phyloP scores from a whole-genome alignment of 1,139 yeast species.

The Lodderomyces jiufengensis region DNA sequence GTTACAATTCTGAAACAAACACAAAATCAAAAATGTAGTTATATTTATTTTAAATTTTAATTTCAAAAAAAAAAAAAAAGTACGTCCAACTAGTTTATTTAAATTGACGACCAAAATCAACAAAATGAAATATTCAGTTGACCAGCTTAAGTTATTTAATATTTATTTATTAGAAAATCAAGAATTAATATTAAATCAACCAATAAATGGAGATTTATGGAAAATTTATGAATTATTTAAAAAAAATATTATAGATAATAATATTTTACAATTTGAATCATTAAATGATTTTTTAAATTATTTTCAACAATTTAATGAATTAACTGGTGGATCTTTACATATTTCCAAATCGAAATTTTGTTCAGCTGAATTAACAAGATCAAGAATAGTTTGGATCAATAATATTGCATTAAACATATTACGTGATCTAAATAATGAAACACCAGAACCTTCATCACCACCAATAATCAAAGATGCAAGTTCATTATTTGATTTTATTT shows the following conservation, averaged over 20 bases:
- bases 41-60: too few relatives aligned
- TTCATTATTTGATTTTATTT: slow-evolving; percentile 1
- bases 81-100: too few relatives aligned
- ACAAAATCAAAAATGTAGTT: too few relatives aligned
- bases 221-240: slow-evolving; percentile 17
- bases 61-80: too few relatives aligned
- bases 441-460: too few relatives aligned
- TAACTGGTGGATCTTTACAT: slow-evolving; percentile 22
- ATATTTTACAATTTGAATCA: slow-evolving; percentile 2
- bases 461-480: too few relatives aligned
- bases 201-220: slow-evolving; percentile 20
- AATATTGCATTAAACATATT: slow-evolving; percentile 17
- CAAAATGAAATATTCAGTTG: neutral
- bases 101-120: neutral
- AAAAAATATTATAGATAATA: neutral
- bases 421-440: slow-evolving; percentile 4
- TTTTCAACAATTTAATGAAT: slow-evolving; percentile 20
- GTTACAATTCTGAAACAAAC: too few relatives aligned
- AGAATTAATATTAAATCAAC: slow-evolving; percentile 13
- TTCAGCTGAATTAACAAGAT: too few relatives aligned
- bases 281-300: slow-evolving; percentile 15
- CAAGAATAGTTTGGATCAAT: slow-evolving; percentile 18
- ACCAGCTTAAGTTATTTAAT: slow-evolving; percentile 14
- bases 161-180: slow-evolving; percentile 16
- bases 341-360: slow-evolving; percentile 7